Base-by-base conservation (phyloP, 2,329 filamentous ascomycete genomes). In the Hymenoscyphus fructigenus region DNA sequence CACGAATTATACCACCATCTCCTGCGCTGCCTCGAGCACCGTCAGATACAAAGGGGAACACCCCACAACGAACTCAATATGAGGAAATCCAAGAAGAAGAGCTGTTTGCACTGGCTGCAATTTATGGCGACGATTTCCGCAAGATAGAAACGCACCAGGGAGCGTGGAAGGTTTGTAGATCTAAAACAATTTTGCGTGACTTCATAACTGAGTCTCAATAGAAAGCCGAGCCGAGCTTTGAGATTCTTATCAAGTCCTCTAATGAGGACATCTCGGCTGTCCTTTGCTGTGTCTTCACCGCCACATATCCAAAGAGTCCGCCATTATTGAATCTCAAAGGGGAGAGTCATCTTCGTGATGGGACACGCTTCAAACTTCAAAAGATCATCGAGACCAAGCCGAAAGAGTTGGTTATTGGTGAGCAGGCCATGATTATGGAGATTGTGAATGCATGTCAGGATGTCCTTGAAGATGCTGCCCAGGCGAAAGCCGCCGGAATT, bases 81-180 rank as follows among this genome's bases (percentile, higher is more conserved):
- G 86, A 88, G 69, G 90, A 96, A 78, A 87, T 91, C 38, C 95
- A 98, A 79, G 84, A 90, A 73, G 91, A 97, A 75, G 95, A 98
- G 79, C 83, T 96, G 64, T 86, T 95, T 75, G 94, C 88, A 56
- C 83, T 98, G 65, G 85, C 90, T 73, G 91, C 94, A 53, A 96
- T 98, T 59, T 98, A 95, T 75, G 90, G 89, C 70, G 92, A 96
- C 66, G 93, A 97, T 75, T 97, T 92, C 74, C 83, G 90, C 71
- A 87, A 90, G 75, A 85, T 92, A 72, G 86, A 89, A 73, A 85
- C 85, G 65, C 86, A 88, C 66, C 84, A 78, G 56, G 84, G 86
- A 70, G 93, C 93, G 50, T 98, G 94, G 94, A 93, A 96, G 83
- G 91, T 92, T 83, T 74, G 82, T 78, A 57, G 56, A 44, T 44